Conservation (phyloP, 768 basidiomycete genomes). For the Trametes elegans region DNA sequence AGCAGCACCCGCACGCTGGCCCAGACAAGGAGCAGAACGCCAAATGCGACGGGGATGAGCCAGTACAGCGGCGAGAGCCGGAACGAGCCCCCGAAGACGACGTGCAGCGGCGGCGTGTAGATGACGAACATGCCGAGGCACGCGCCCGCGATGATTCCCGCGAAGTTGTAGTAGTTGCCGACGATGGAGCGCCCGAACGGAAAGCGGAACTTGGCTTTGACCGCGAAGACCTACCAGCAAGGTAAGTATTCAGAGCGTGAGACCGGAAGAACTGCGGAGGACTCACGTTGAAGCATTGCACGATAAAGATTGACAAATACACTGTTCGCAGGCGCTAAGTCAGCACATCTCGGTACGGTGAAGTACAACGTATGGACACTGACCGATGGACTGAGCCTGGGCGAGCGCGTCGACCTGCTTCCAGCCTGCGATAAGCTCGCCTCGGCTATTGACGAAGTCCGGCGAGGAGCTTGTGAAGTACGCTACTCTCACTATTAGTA, state of each 20-base stretch:
- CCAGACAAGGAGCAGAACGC: constrained; percentile 54
- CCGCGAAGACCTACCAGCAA: constrained; percentile 52
- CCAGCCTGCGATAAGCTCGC: constrained; percentile 42
- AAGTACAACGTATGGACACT: constrained; percentile 3
- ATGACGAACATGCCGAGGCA: constrained; percentile 65
- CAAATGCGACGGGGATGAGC: constrained; percentile 64
- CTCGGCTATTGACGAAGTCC: constrained; percentile 54
- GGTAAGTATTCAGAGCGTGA: background rate
- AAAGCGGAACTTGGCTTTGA: constrained; percentile 59
- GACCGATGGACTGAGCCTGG: constrained; percentile 61
- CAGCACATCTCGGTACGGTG: background rate
- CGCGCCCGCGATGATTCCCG: constrained; percentile 59
- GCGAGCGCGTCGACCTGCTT: constrained; percentile 58
- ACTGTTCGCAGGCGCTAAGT: constrained; percentile 28
- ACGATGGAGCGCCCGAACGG: constrained; percentile 61
- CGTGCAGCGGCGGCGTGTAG: constrained; percentile 66
- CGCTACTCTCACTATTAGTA: constrained; percentile 27
- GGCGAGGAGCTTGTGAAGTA: constrained; percentile 50
- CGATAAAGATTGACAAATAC: constrained; percentile 66
- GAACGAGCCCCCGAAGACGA: constrained; percentile 63
- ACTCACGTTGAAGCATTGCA: constrained; percentile 63
- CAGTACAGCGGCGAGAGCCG: constrained; percentile 63
- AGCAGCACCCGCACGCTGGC: constrained; percentile 57
- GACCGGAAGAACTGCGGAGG: no score
- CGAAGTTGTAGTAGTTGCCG: constrained; percentile 63